A percentile compares a stretch with the other conserved stretches of the same genome.
Conservation (phyloP, 306 rosid genomes). For the Benincasa hispida region DNA sequence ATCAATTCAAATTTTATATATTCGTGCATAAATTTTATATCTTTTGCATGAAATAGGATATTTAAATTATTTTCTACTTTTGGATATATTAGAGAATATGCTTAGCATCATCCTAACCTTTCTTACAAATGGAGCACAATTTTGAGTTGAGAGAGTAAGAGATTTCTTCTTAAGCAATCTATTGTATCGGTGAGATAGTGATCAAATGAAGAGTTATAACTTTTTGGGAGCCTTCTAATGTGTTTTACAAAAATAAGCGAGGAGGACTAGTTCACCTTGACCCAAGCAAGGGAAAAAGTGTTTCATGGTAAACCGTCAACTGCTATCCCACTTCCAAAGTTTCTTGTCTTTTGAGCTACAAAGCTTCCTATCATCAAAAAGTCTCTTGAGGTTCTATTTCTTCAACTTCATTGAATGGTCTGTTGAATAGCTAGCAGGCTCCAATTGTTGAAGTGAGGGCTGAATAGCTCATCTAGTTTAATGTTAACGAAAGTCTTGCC, state of each 20-base stretch:
- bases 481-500: too few relatives aligned
- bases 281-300: background rate
- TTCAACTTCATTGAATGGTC: background rate
- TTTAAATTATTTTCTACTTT: background rate
- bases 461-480: too few relatives aligned
- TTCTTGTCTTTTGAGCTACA: background rate
- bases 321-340: background rate
- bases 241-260: background rate
- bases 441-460: background rate
- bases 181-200: background rate
- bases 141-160: background rate
- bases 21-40: background rate
- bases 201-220: background rate
- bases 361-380: background rate
- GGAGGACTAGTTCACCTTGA: background rate
- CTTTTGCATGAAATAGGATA: background rate
- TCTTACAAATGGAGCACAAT: background rate
- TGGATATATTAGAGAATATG: background rate
- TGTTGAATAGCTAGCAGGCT: background rate
- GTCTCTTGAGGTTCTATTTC: background rate
- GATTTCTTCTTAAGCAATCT: background rate
- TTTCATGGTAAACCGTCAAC: background rate
- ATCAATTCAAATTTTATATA: background rate
- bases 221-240: background rate
- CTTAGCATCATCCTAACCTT: background rate